Evolutionary conservation across 306 rosid species (phyloP).

Genomic region (Begonia loranthoides): DNA sequence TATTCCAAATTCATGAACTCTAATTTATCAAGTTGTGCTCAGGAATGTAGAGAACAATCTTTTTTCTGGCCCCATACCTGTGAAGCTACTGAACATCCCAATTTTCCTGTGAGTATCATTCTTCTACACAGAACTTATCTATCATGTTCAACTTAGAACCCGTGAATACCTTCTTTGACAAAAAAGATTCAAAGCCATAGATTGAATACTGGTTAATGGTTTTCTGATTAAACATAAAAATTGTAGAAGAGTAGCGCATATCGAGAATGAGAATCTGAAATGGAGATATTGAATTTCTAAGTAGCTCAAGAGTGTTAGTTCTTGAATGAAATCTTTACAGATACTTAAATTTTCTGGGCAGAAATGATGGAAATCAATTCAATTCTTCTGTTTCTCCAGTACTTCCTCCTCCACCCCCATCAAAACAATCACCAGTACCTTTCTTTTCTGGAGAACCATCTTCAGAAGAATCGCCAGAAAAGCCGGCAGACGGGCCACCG

Average conservation of each 20-base stretch:
- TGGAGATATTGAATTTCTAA: too few species aligned
- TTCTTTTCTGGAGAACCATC: constrained; percentile 31
- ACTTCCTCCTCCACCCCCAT: constrained; percentile 34
- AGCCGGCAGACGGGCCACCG: constrained; percentile 52
- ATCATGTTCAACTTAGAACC: too few species aligned
- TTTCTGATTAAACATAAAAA: too few species aligned
- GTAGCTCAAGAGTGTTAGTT: too few species aligned
- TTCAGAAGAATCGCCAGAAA: constrained; percentile 35
- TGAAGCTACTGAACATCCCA: constrained; percentile 57
- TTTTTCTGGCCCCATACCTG: constrained; percentile 75
- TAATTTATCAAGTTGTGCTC: constrained; percentile 16
- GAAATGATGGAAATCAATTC: constrained; percentile 75
- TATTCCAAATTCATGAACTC: too few species aligned
- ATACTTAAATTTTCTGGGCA: constrained; percentile 14
- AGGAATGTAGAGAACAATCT: constrained; percentile 82
- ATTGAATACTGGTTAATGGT: too few species aligned
- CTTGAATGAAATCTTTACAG: too few species aligned
- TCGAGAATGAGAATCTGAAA: too few species aligned
- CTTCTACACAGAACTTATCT: background rate
- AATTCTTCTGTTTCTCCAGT: constrained; percentile 42
- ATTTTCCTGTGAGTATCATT: constrained; percentile 35
- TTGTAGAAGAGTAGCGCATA: too few species aligned
- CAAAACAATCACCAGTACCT: constrained; percentile 19
- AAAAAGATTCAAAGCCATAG: too few species aligned
- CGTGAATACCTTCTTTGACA: too few species aligned